Conservation (phyloP, 75 land plant species). For the Picea sitchensis region DNA sequence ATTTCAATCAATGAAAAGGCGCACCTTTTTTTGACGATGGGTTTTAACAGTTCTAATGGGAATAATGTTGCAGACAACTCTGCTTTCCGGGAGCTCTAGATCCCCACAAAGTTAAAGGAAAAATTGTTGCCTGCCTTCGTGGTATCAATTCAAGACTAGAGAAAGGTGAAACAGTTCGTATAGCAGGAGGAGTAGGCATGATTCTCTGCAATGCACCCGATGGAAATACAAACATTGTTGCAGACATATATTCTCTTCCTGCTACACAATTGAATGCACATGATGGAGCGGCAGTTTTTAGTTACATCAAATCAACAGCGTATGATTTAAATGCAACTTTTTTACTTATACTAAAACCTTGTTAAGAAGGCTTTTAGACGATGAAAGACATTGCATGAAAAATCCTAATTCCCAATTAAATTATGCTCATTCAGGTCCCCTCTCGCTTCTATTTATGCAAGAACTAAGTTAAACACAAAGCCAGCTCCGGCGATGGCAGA, state of each 20-base stretch:
- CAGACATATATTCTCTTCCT: slow-evolving; percentile 57
- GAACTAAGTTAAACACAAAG: slow-evolving; percentile 19
- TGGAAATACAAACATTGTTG: slow-evolving; percentile 13
- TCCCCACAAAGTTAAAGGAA: slow-evolving; percentile 26
- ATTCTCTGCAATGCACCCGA: slow-evolving; percentile 23
- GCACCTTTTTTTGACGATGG: too few relatives aligned
- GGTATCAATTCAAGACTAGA: slow-evolving; percentile 13
- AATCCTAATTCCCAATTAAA: neutral
- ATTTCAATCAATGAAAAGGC: too few relatives aligned
- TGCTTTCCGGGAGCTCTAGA: slow-evolving; percentile 18
- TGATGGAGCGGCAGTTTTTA: slow-evolving; percentile 16
- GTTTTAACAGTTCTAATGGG: too few relatives aligned
- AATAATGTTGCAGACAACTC: neutral
- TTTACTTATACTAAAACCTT: neutral
- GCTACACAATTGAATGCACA: slow-evolving; percentile 26
- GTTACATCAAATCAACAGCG: slow-evolving; percentile 40
- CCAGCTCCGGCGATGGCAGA: slow-evolving; percentile 67
- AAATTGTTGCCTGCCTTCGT: slow-evolving; percentile 27
- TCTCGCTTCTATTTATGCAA: slow-evolving; percentile 30
- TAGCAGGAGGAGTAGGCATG: slow-evolving; percentile 38
- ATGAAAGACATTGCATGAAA: neutral
- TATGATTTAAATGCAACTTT: slow-evolving; percentile 4
- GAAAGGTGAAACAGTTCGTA: slow-evolving; percentile 10
- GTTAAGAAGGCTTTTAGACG: neutral
- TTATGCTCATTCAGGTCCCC: slow-evolving; percentile 35